phyloP scores from a whole-genome alignment of 2,329 filamentous ascomycete genomes.

The Ophidiomyces ophidiicola region DNA sequence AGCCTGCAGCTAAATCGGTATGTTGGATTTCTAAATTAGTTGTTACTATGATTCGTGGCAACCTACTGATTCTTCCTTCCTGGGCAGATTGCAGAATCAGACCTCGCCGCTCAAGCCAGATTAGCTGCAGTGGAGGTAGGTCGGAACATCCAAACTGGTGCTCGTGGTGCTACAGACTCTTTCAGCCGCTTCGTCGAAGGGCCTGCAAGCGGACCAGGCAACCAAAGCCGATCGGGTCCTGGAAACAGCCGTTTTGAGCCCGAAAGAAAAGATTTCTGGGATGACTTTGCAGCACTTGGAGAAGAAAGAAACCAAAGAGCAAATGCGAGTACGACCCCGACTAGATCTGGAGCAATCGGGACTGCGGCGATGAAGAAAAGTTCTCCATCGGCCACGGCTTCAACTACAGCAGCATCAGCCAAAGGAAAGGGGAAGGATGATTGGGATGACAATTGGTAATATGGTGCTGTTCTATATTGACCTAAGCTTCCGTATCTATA shows the following conservation, averaged over 20 bases:
- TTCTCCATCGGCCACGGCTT: constrained; percentile 20
- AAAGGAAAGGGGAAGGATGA: constrained; percentile 40
- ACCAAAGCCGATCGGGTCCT: constrained; percentile 24
- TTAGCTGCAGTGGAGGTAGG: constrained; percentile 41
- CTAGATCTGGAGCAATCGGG: constrained; percentile 42
- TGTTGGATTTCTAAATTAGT: no score
- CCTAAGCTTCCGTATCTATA: background rate
- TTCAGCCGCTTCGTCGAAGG: constrained; percentile 85
- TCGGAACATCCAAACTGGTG: constrained; percentile 52
- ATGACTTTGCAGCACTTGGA: constrained; percentile 65
- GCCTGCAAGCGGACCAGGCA: constrained; percentile 34
- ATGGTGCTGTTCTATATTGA: constrained; percentile 1
- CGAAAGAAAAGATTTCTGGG: constrained; percentile 78
- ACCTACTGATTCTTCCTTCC: no score
- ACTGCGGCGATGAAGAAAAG: constrained; percentile 52
- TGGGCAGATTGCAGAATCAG: constrained; percentile 61
- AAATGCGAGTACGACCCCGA: constrained; percentile 18
- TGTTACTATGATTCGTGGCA: no score
- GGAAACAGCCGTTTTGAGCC: constrained; percentile 43
- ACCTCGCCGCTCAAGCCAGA: constrained; percentile 62
- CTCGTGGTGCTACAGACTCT: constrained; percentile 62
- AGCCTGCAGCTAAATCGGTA: constrained; percentile 83
- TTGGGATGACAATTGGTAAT: constrained; percentile 44
- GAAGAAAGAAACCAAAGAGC: constrained; percentile 22
- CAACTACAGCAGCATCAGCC: constrained; percentile 12